Base-by-base conservation (phyloP, 768 basidiomycete species). In the Trametes gibbosa region DNA sequence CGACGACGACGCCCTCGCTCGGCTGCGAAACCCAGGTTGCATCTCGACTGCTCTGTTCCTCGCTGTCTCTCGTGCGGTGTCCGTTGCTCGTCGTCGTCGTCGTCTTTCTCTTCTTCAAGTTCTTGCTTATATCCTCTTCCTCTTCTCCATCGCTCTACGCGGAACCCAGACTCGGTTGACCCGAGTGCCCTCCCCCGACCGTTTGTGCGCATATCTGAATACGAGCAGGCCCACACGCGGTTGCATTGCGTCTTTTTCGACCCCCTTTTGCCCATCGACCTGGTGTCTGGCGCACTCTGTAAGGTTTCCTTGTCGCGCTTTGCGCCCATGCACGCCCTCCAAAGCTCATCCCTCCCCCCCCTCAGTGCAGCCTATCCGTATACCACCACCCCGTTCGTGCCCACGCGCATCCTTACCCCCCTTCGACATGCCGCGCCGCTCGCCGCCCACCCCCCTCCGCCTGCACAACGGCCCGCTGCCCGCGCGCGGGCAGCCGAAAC, bases 361-460 rank as follows among this genome's bases (percentile, higher is more conserved):
- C 12, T 27, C 10, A 10, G 29, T 23, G 7, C 46, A 48, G 46
- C 29, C 34, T 41, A 51, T 57, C 49, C 39, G 7, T 24, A 50
- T 32, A 52, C 41, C 35, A 53, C 43, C 54, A n/a, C n/a, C 16
- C n/a, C 17, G n/a, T 40, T 39, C 45, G 14, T 17, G 17, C 46
- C 25, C 40, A 56, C 45, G n/a, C 54, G 29, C 54, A 42, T 13
- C 48, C 46, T 17, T 19, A 9, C 24, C 37, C 19, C 45, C 51
- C 5, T 35, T 19, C 56, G 62, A 59, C 41, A 90, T 90, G 87
- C 79, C 81, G 53, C 85, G 88, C 66, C 85, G 89, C 29, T 75
- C 81, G 29, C 84, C 89, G 1, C 89, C 89, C 5, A 78, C 83
- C 43, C 77, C 86, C 27, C 82, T 91, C 59, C 81, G 77, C 48